Percentiles rank a stretch among this genome's conserved stretches.
phyloP scores from a whole-genome alignment of 108 stramenopile species.

The Fragilariopsis cylindrus region DNA sequence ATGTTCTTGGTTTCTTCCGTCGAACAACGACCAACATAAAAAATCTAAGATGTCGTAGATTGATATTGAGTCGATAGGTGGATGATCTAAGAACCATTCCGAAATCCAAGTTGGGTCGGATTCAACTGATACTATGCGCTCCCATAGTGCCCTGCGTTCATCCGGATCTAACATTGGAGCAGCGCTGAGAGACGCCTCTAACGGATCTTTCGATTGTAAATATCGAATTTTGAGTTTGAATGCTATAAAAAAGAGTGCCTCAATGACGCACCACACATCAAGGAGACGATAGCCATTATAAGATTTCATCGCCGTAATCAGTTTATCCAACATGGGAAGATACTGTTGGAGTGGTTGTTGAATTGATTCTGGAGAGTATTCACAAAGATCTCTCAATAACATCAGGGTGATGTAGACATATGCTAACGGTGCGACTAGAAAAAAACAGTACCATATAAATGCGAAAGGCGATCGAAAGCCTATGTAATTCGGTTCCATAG shows the following conservation, averaged over 20 bases:
- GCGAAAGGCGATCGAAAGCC: constrained; percentile 66
- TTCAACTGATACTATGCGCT: constrained; percentile 65
- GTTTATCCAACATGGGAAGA: constrained; percentile 50
- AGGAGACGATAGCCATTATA: constrained; percentile 51
- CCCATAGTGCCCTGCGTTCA: constrained; percentile 68
- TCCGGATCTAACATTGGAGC: constrained; percentile 73
- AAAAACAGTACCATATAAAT: constrained; percentile 58
- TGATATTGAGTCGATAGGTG: constrained; percentile 67
- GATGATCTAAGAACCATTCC: constrained; percentile 87
- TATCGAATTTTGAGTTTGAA: constrained; percentile 63
- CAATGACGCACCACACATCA: constrained; percentile 80
- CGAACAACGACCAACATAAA: constrained; percentile 82
- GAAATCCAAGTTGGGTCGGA: constrained; percentile 52
- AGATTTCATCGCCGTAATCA: constrained; percentile 50
- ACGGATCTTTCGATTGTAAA: constrained; percentile 70
- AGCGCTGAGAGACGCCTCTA: constrained; percentile 67
- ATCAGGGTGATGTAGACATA: constrained; percentile 77
- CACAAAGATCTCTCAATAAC: constrained; percentile 67
- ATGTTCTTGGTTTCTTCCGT: constrained; percentile 88
- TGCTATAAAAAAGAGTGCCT: constrained; percentile 76
- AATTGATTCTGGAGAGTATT: constrained; percentile 56
- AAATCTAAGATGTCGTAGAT: constrained; percentile 84
- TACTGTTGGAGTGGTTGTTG: constrained; percentile 55
- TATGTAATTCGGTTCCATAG: constrained; percentile 55
- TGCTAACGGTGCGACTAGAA: constrained; percentile 62